Evolutionary conservation across 495 filamentous ascomycete species (phyloP).

Genomic region (Tuber aestivum): DNA sequence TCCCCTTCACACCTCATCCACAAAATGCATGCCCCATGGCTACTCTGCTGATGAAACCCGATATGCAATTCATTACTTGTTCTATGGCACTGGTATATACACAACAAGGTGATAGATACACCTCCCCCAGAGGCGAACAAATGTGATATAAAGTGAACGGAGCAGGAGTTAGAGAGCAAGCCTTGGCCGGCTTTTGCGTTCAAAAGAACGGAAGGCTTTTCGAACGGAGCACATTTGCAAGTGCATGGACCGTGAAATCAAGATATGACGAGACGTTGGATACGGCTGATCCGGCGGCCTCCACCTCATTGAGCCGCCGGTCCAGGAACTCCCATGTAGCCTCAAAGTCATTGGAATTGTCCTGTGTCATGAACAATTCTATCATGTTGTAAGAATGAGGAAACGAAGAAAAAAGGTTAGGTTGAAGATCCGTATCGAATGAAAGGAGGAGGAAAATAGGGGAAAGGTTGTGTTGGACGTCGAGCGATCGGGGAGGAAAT

Average conservation of each 20-base stretch:
- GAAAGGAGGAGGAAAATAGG: background rate
- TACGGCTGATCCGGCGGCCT: constrained; percentile 54
- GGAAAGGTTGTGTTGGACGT: background rate
- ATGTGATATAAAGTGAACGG: background rate
- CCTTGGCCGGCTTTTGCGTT: background rate
- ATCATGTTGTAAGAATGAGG: constrained; percentile 2
- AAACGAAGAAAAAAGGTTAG: background rate
- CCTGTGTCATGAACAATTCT: constrained; percentile 91
- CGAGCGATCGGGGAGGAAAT: background rate
- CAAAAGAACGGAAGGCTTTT: constrained; percentile 49
- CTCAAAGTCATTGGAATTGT: constrained; percentile 57
- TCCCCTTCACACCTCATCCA: background rate
- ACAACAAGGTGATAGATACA: background rate
- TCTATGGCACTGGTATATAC: constrained; percentile 3
- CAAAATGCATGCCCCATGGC: background rate
- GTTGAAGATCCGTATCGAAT: background rate
- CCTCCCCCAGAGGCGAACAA: background rate
- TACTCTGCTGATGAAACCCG: background rate
- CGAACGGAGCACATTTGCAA: constrained; percentile 58
- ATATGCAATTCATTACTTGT: background rate
- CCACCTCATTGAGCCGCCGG: constrained; percentile 65
- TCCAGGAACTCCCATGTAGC: constrained; percentile 77
- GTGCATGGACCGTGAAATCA: constrained; percentile 65
- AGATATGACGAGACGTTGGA: constrained; percentile 62
- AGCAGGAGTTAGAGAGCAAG: background rate